Conservation (phyloP, 2,329 filamentous ascomycete species). For the Arthroderma sp. region DNA sequence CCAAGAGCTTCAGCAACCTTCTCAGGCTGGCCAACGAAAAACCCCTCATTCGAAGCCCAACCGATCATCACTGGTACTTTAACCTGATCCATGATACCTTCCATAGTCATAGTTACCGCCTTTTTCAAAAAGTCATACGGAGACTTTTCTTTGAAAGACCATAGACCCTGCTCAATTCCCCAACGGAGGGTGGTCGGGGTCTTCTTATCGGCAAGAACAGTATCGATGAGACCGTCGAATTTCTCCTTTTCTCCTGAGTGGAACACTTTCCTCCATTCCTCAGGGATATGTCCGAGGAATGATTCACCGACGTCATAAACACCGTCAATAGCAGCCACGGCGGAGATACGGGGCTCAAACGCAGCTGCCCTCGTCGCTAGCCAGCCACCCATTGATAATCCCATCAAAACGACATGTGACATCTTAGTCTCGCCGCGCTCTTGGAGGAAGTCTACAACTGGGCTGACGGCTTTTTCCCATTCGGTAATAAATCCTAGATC, state of each 20-base stretch:
- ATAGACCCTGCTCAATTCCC: slow-evolving; percentile 24
- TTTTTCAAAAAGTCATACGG: slow-evolving; percentile 17
- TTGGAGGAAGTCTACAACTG: slow-evolving; percentile 25
- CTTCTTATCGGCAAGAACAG: slow-evolving; percentile 3
- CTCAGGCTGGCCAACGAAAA: slow-evolving; percentile 12
- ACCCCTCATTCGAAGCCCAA: slow-evolving; percentile 13
- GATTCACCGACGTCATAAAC: slow-evolving; percentile 19
- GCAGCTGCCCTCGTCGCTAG: slow-evolving; percentile 31
- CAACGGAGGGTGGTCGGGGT: slow-evolving; percentile 15
- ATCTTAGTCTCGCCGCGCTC: slow-evolving; percentile 18
- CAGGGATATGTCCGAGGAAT: slow-evolving; percentile 8
- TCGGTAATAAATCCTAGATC: slow-evolving; percentile 30
- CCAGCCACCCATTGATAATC: slow-evolving; percentile 31
- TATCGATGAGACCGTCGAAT: slow-evolving; percentile 6
- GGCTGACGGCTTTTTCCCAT: slow-evolving; percentile 29
- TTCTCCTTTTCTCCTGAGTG: not conserved
- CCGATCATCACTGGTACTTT: slow-evolving; percentile 15
- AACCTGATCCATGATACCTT: slow-evolving; percentile 12
- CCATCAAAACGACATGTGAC: slow-evolving; percentile 24
- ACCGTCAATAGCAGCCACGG: slow-evolving; percentile 29
- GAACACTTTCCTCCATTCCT: not conserved
- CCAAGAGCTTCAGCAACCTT: slow-evolving; percentile 12
- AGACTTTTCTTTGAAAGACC: slow-evolving; percentile 20
- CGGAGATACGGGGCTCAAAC: slow-evolving; percentile 31
- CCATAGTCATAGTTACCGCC: slow-evolving; percentile 11